A percentile compares a stretch with the other conserved stretches of the same genome.
Evolutionary conservation across 169 alveolate species (phyloP).

Genomic region (Babesia sp.): DNA sequence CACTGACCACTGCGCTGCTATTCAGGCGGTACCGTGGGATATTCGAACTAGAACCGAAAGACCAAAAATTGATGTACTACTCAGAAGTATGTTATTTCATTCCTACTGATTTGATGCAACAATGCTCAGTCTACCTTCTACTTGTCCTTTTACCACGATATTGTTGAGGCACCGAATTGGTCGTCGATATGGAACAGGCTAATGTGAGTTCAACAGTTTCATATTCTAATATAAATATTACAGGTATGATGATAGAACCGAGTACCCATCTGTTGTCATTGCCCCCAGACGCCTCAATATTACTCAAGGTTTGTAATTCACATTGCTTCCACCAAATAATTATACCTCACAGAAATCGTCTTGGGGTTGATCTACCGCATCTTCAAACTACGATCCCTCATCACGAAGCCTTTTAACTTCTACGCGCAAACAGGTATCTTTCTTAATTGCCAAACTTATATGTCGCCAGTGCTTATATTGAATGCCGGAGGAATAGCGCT

Average conservation of each 20-base stretch:
- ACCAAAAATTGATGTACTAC: constrained; percentile 59
- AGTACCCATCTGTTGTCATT: constrained; percentile 23
- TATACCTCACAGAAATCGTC: constrained; percentile 7
- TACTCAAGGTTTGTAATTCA: constrained; percentile 17
- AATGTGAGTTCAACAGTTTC: neutral
- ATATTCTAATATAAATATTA: neutral
- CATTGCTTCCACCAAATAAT: neutral
- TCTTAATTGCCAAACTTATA: neutral
- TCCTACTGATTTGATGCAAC: neutral
- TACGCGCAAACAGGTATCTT: constrained; percentile 43
- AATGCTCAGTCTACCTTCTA: constrained; percentile 43
- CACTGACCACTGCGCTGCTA: constrained; percentile 7
- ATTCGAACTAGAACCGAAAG: constrained; percentile 36
- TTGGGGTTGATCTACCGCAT: constrained; percentile 37
- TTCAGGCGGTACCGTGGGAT: constrained; percentile 52
- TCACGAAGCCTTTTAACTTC: constrained; percentile 30
- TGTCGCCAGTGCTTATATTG: constrained; percentile 11
- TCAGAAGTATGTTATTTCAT: constrained; percentile 27
- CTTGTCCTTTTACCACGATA: constrained; percentile 52
- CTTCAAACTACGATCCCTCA: neutral
- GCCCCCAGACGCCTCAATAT: constrained; percentile 45
- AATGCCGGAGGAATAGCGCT: constrained; percentile 34
- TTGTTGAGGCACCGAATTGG: constrained; percentile 42
- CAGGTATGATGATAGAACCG: constrained; percentile 43
- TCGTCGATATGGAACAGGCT: constrained; percentile 5